Evolutionary conservation across 257 asterid genomes (phyloP), one percentile per base, ranked within the genome.

Genomic region (Cruciata laevipes): DNA sequence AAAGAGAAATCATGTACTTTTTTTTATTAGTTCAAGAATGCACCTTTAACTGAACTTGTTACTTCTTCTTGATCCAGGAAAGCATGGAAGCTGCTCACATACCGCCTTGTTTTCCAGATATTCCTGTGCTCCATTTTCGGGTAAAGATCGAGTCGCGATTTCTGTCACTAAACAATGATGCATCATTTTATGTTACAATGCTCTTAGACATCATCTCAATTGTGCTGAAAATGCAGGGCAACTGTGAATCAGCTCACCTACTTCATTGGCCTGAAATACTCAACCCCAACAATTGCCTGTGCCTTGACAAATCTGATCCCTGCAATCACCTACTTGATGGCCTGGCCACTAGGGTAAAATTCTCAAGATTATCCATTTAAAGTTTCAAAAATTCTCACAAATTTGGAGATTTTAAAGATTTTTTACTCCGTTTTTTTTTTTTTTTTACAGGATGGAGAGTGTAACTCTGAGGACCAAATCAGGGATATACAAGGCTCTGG

Each of bases 271-370:
- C 76, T 93, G 32, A 93, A 90, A 79, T 74, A 88, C 71, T 89
- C 95, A 17, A 85, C 90, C 72, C 98, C 98, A 72, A 93, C 98
- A 0, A 81, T 88, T 40, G 91, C 97, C 4, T 86, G 97, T 67
- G 97, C 98, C 56, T 71, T 90, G 79, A 73, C 79, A 77, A 93
- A 93, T 74, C 77, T 85, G 40, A 80, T 70, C 65, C 98, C 98
- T 23, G 97, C 96, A 0, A 76, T 93, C 70, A 93, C 98, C 33
- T 93, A 85, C 62, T 27, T 93, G 66, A 75, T 89, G 73, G 98
- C 97, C 5, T 70, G 85, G 18, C 91, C 94, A 37, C 80, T 89
- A 13, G 79, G 97, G 98, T 91, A 84, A 64, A 44, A 21, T 27
- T 63, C 10, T 14, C 32, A 47, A 47, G 16, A 14, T 4, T 47